Percentiles rank a stretch among this genome's conserved stretches.
Evolutionary conservation across 2,329 filamentous ascomycete genomes (phyloP).

Genomic region (Verticillium isaacii): DNA sequence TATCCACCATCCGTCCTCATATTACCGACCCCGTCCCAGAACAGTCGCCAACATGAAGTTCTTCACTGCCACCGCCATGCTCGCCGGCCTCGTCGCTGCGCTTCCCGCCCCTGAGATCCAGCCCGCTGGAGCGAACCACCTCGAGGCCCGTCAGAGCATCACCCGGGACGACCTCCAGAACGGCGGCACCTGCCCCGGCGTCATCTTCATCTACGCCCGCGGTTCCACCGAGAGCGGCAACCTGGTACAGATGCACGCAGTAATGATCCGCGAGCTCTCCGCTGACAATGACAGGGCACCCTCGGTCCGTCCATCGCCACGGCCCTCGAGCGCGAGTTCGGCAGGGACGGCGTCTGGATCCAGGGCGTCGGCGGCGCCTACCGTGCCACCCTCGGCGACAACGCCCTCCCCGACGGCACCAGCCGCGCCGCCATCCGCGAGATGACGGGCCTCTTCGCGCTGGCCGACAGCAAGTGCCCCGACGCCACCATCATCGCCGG

Average conservation of each 20-base stretch:
- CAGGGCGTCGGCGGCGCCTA: slow-evolving; percentile 38
- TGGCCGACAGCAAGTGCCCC: slow-evolving; percentile 29
- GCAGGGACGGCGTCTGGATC: slow-evolving; percentile 25
- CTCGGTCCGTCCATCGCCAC: slow-evolving; percentile 20
- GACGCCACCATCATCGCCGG: slow-evolving; percentile 27
- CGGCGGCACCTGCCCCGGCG: slow-evolving; percentile 7
- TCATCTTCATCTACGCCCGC: slow-evolving; percentile 34
- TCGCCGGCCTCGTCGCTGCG: not conserved
- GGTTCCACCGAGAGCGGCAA: slow-evolving; percentile 32
- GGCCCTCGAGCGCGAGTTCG: slow-evolving; percentile 19
- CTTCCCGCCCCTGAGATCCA: not conserved
- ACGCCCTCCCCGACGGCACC: slow-evolving; percentile 24
- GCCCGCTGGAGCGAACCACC: not conserved
- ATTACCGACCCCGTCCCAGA: too few species aligned
- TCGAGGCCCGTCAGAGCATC: slow-evolving; percentile 2
- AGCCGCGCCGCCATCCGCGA: slow-evolving; percentile 22
- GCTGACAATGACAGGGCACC: slow-evolving; percentile 4
- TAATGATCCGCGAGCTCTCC: not conserved
- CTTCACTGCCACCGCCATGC: not conserved
- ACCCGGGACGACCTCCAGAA: slow-evolving; percentile 2
- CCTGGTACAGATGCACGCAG: slow-evolving; percentile 20
- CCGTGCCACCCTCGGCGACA: slow-evolving; percentile 24
- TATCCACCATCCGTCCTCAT: not conserved
- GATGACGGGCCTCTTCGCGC: slow-evolving; percentile 24
- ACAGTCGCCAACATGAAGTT: slow-evolving; percentile 1